A percentile compares a stretch with the other conserved stretches of the same genome.
Conservation (phyloP, 352 stramenopile species). For the Phytophthora brassicae region DNA sequence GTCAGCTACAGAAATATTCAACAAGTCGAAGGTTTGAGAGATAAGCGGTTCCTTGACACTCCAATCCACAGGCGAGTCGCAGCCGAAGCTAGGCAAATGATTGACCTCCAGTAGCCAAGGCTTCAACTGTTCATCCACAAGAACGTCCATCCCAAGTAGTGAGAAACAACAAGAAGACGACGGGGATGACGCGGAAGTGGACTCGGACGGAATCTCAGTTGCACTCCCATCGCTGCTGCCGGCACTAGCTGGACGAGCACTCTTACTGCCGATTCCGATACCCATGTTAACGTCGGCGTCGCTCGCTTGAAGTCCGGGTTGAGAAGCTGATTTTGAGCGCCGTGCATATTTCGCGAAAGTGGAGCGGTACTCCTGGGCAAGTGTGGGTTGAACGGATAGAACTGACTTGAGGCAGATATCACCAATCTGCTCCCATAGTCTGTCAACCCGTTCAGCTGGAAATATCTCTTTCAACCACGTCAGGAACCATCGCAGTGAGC, state of each 20-base stretch:
- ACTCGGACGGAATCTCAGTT: constrained; percentile 2
- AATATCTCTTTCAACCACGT: constrained; percentile 80
- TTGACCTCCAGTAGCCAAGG: constrained; percentile 98
- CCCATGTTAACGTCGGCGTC: constrained; percentile 5
- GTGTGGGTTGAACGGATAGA: constrained; percentile 90
- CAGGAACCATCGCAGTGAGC: constrained; percentile 92
- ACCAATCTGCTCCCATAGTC: constrained; percentile 92
- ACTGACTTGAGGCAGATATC: constrained; percentile 95
- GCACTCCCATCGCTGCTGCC: constrained; percentile 6
- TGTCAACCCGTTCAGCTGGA: constrained; percentile 60
- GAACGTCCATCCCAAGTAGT: constrained; percentile 96
- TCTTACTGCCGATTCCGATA: constrained; percentile 9
- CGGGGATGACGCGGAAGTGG: constrained; percentile 1
- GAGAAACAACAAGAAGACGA: constrained; percentile 82
- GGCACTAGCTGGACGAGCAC: constrained; percentile 24
- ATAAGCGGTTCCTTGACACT: constrained; percentile 96
- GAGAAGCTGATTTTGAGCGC: constrained; percentile 47
- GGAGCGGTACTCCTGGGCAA: constrained; percentile 92
- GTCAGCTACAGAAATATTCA: constrained; percentile 80
- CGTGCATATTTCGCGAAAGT: constrained; percentile 87
- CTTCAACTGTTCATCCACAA: constrained; percentile 94
- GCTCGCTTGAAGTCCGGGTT: constrained; percentile 9
- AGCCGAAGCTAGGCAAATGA: constrained; percentile 94
- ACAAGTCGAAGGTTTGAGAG: constrained; percentile 88
- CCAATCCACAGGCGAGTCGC: constrained; percentile 94